Percentiles rank a stretch among this genome's conserved stretches.
Evolutionary conservation across 257 asterid species (phyloP).

Genomic region (Lycium barbarum): DNA sequence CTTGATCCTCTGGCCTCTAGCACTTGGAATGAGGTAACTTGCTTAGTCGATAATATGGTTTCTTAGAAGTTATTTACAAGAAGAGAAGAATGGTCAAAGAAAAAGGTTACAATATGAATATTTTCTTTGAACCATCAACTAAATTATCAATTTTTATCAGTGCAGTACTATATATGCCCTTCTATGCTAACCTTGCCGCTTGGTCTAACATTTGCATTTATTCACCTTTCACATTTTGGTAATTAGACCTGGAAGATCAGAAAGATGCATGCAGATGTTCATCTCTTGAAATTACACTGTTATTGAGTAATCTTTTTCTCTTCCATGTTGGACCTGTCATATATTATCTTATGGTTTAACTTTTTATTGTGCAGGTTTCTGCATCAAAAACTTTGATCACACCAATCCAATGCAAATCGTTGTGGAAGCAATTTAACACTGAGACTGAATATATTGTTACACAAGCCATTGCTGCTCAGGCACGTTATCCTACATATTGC

Average conservation of each 20-base stretch:
- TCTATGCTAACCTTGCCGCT: background rate
- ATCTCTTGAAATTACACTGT: slow-evolving; percentile 18
- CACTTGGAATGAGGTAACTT: slow-evolving; percentile 82
- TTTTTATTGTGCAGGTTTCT: slow-evolving; percentile 57
- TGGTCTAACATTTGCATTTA: background rate
- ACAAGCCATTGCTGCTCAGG: slow-evolving; percentile 98
- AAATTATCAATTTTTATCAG: background rate
- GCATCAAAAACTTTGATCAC: slow-evolving; percentile 81
- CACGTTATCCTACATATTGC: slow-evolving; percentile 37
- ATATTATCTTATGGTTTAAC: background rate
- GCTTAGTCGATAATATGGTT: background rate
- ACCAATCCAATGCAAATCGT: slow-evolving; percentile 92
- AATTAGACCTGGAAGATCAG: background rate
- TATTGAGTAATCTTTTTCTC: slow-evolving; percentile 4
- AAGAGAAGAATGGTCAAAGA: background rate
- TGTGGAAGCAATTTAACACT: slow-evolving; percentile 88
- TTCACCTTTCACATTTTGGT: slow-evolving; percentile 12
- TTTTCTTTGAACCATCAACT: background rate
- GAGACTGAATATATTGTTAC: slow-evolving; percentile 93
- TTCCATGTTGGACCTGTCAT: background rate
- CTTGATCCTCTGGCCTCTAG: slow-evolving; percentile 87
- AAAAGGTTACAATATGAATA: background rate
- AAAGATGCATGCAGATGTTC: slow-evolving; percentile 15
- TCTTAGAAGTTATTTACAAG: slow-evolving; percentile 11
- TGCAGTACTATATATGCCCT: slow-evolving; percentile 10